phyloP scores from a whole-genome alignment of 1,284 basidiomycete genomes.

The Inonotus obliquus region DNA sequence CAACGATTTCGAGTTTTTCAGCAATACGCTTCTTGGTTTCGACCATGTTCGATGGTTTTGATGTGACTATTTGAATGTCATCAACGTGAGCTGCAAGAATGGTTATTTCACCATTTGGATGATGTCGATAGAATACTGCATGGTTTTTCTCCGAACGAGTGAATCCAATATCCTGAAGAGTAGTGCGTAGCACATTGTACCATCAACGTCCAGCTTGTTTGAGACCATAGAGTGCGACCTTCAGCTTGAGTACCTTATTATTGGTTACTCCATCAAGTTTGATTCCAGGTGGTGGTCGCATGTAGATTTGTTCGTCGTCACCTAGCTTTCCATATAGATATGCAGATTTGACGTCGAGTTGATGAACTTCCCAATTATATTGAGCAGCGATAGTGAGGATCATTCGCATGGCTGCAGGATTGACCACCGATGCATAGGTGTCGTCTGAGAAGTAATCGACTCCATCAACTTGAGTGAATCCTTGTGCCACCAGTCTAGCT shows the following conservation, averaged over 20 bases:
- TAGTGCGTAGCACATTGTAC: too few species aligned
- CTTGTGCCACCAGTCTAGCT: conserved; percentile 37
- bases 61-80: too few species aligned
- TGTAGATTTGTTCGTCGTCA: conserved; percentile 28
- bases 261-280: conserved; percentile 17
- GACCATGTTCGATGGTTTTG: too few species aligned
- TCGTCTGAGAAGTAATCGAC: conserved; percentile 41
- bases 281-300: conserved; percentile 26
- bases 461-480: conserved; percentile 37
- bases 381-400: conserved; percentile 28
- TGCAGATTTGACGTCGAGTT: conserved; percentile 30
- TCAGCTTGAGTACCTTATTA: conserved; percentile 22
- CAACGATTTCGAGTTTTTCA: too few species aligned
- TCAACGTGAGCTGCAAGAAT: too few species aligned
- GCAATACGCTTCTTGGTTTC: too few species aligned
- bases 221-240: conserved; percentile 25
- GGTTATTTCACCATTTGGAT: too few species aligned
- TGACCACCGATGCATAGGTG: conserved; percentile 36
- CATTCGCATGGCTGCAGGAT: conserved; percentile 29
- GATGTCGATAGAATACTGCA: too few species aligned
- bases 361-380: conserved; percentile 24
- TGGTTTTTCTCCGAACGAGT: too few species aligned
- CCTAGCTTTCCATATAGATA: conserved; percentile 30
- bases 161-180: too few species aligned
- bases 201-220: conserved; percentile 24